A percentile compares a stretch with the other conserved stretches of the same genome.
Conservation (phyloP, 148 eudicot genomes). For the Vaccinium darrowii region DNA sequence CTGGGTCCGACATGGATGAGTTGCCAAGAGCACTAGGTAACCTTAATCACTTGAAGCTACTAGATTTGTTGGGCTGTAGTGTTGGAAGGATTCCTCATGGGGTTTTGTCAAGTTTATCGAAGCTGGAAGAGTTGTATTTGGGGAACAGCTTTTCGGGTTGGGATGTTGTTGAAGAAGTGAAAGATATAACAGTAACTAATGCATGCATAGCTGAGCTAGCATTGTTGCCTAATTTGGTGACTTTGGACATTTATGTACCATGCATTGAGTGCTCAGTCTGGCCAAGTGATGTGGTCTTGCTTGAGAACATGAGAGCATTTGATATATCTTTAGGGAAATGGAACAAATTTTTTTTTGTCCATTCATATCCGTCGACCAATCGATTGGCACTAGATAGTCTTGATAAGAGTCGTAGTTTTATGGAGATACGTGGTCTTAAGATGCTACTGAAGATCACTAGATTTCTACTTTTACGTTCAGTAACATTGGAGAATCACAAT, state of each 20-base stretch:
- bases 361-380: too few relatives aligned
- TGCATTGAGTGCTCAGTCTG: not conserved
- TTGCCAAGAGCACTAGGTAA: not conserved
- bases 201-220: not conserved
- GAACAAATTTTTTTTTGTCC: fast-evolving
- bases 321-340: too few relatives aligned
- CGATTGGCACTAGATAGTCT: not conserved
- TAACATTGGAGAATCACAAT: too few relatives aligned
- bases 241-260: not conserved
- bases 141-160: not conserved
- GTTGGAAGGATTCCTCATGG: not conserved
- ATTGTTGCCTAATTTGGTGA: not conserved
- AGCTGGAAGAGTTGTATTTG: not conserved
- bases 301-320: too few relatives aligned
- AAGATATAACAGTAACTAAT: not conserved
- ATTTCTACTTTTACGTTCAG: not conserved
- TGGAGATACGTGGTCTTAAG: not conserved
- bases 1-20: not conserved
- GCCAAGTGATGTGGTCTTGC: not conserved
- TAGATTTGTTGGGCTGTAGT: not conserved
- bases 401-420: not conserved
- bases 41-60: not conserved
- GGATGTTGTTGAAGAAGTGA: too few relatives aligned
- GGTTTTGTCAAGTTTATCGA: not conserved
- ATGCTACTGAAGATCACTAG: not conserved